A percentile compares a stretch with the other conserved stretches of the same genome.
Conservation (phyloP, 2,329 filamentous ascomycete genomes). For the Penicillium sp. region DNA sequence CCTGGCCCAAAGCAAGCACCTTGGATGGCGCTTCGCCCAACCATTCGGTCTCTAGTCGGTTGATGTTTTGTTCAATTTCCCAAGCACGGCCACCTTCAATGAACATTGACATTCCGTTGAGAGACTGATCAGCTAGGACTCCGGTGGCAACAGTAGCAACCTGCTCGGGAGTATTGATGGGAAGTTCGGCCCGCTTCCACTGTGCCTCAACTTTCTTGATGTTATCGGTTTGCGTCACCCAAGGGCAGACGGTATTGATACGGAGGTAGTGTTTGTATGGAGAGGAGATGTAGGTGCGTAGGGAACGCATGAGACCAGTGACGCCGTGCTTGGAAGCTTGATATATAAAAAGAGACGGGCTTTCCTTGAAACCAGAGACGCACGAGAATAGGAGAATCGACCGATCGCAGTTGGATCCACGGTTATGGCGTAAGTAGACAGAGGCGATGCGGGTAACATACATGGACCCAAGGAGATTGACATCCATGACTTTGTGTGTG, state of each 20-base stretch:
- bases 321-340: constrained; percentile 52
- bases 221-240: constrained; percentile 44
- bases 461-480: constrained; percentile 50
- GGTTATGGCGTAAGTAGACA: constrained; percentile 49
- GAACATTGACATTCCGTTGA: constrained; percentile 43
- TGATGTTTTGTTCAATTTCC: constrained; percentile 46
- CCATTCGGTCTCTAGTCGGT: constrained; percentile 44
- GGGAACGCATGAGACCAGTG: constrained; percentile 49
- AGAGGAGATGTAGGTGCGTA: constrained; percentile 37
- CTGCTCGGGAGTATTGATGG: constrained; percentile 41
- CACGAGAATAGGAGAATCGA: constrained; percentile 48
- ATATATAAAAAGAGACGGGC: constrained; percentile 50
- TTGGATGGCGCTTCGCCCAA: constrained; percentile 41
- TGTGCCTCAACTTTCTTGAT: constrained; percentile 36
- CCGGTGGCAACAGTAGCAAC: constrained; percentile 42
- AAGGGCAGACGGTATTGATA: constrained; percentile 47
- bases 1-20: constrained; percentile 37
- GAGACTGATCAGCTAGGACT: constrained; percentile 32
- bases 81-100: constrained; percentile 45
- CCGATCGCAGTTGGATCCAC: constrained; percentile 34
- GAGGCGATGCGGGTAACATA: constrained; percentile 51
- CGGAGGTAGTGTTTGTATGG: constrained; percentile 41
- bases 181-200: constrained; percentile 41
- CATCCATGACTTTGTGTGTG: constrained; percentile 43
- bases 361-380: constrained; percentile 50